Conservation (phyloP, 2,329 filamentous ascomycete genomes). For the Clarireedia paspali region DNA sequence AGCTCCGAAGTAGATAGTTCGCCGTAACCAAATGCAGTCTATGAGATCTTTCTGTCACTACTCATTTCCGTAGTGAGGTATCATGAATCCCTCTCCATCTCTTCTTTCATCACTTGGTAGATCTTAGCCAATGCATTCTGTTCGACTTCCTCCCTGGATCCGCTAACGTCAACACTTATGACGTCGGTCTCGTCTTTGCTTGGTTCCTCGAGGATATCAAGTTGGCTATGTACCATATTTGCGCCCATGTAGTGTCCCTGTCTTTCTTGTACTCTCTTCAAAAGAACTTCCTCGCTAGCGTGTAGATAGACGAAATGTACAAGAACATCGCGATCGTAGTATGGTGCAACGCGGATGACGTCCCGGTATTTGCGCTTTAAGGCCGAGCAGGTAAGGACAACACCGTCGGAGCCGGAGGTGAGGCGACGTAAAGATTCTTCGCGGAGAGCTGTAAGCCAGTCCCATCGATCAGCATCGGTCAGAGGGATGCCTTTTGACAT, state of each 20-base stretch:
- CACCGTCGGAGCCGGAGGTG: conserved; percentile 51
- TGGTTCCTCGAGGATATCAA: conserved; percentile 80
- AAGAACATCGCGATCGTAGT: conserved; percentile 63
- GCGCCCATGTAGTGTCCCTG: conserved; percentile 93
- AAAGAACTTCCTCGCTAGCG: conserved; percentile 65
- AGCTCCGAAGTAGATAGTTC: no score
- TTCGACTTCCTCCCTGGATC: conserved; percentile 51
- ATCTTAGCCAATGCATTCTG: conserved; percentile 50
- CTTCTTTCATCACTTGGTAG: conserved; percentile 15
- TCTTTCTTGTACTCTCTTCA: conserved; percentile 66
- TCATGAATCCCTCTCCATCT: conserved; percentile 12
- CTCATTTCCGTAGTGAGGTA: background rate
- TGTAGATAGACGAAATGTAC: conserved; percentile 92
- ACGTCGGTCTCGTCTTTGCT: conserved; percentile 62
- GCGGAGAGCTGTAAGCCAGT: conserved; percentile 80
- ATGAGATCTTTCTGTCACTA: background rate
- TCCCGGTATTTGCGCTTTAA: conserved; percentile 97
- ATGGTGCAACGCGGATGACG: conserved; percentile 73
- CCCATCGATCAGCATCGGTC: conserved; percentile 92
- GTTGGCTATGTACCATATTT: conserved; percentile 89
- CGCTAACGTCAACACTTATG: conserved; percentile 61
- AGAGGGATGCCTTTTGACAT: conserved; percentile 80
- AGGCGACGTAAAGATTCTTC: conserved; percentile 55
- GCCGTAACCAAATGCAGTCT: no score
- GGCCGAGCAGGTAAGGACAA: conserved; percentile 94